phyloP scores from a whole-genome alignment of 352 stramenopile genomes.

The Phytophthora brassicae region DNA sequence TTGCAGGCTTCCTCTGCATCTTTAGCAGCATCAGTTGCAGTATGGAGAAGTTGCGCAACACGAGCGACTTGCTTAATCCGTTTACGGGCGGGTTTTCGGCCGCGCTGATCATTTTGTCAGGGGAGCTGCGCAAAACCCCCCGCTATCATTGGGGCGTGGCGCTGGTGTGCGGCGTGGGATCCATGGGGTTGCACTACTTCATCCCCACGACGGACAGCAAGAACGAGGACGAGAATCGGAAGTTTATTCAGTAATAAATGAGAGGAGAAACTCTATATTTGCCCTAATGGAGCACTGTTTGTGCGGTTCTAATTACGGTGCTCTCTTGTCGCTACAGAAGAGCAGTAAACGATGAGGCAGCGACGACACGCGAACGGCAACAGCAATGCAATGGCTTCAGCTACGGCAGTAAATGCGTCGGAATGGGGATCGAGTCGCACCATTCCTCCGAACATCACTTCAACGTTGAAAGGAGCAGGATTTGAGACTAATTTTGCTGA shows the following conservation, averaged over 20 bases:
- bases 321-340: background rate
- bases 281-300: conserved; percentile 1
- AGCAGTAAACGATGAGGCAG: conserved; percentile 35
- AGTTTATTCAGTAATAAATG: background rate
- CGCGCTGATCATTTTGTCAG: conserved; percentile 47
- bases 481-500: background rate
- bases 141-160: conserved; percentile 44
- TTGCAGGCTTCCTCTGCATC: conserved; percentile 72
- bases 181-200: conserved; percentile 65
- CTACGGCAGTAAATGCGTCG: background rate
- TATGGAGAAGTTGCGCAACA: conserved; percentile 58
- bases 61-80: conserved; percentile 63
- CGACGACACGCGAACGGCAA: conserved; percentile 55
- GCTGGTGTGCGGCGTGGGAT: conserved; percentile 49
- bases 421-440: conserved; percentile 22
- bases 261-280: conserved; percentile 26
- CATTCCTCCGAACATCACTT: conserved; percentile 16
- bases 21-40: conserved; percentile 75
- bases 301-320: conserved; percentile 19
- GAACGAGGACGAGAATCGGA: background rate
- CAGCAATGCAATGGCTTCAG: conserved; percentile 40
- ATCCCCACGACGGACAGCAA: conserved; percentile 40
- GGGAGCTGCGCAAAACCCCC: conserved; percentile 51
- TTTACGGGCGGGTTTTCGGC: conserved; percentile 70
- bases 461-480: conserved; percentile 5